Conservation (phyloP, 108 stramenopile species). For the Thalassiosira profunda region DNA sequence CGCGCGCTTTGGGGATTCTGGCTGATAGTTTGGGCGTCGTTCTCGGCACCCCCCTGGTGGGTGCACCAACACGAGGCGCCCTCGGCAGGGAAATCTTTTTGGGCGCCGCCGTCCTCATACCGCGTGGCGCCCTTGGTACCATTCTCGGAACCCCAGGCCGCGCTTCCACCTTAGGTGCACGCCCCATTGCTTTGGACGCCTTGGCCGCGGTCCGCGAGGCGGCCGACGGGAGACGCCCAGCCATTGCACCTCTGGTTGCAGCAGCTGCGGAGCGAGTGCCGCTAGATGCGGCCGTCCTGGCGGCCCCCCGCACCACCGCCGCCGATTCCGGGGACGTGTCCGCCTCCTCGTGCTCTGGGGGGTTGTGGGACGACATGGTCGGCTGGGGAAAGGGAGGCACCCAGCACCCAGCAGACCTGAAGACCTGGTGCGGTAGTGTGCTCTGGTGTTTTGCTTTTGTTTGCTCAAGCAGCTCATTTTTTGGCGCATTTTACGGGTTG, state of each 20-base stretch:
- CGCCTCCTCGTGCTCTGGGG: not conserved
- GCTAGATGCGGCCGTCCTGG: slow-evolving; percentile 1
- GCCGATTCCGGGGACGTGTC: slow-evolving; percentile 8
- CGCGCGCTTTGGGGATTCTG: not conserved
- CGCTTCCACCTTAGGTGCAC: not conserved
- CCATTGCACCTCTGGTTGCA: slow-evolving; percentile 1
- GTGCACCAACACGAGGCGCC: not conserved
- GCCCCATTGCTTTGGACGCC: not conserved
- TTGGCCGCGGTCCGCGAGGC: not conserved
- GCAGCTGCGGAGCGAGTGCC: too few species aligned
- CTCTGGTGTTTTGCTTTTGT: too few species aligned
- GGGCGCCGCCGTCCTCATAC: too few species aligned
- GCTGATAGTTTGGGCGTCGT: not conserved
- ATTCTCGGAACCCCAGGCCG: not conserved
- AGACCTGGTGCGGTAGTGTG: too few species aligned
- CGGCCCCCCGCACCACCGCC: not conserved
- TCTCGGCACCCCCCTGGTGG: not conserved
- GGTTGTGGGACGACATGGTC: too few species aligned
- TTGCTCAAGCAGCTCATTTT: too few species aligned
- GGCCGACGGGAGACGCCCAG: not conserved
- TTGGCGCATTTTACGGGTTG: too few species aligned
- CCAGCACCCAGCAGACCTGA: too few species aligned
- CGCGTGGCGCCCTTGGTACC: not conserved
- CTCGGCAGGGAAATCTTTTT: too few species aligned
- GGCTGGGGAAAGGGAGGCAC: too few species aligned